phyloP scores from a whole-genome alignment of 805 yeast species.

The Wickerhamiella nectarea region DNA sequence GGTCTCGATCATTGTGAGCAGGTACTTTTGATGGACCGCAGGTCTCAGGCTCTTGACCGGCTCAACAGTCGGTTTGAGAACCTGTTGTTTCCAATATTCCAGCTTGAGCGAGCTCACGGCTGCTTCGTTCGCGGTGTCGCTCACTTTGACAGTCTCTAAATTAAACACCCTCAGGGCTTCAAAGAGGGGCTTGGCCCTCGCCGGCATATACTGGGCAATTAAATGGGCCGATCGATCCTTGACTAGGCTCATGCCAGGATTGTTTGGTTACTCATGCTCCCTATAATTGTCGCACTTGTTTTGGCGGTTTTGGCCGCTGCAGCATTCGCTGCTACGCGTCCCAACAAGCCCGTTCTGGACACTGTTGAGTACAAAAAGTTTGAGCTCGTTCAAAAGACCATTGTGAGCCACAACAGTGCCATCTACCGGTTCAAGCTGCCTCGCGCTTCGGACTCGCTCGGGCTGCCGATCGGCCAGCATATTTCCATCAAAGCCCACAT shows the following conservation, averaged over 20 bases:
- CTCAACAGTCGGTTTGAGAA: conserved; percentile 29
- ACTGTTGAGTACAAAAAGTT: conserved; percentile 58
- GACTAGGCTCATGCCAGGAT: conserved; percentile 30
- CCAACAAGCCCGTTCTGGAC: conserved; percentile 36
- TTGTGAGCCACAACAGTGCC: conserved; percentile 68
- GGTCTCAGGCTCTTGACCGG: conserved; percentile 16
- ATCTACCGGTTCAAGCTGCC: conserved; percentile 73
- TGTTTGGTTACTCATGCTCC: not conserved
- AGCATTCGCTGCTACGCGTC: not conserved
- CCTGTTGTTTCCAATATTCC: conserved; percentile 59
- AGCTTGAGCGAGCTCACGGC: conserved; percentile 36
- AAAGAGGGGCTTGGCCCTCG: conserved; percentile 41
- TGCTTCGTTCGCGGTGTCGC: conserved; percentile 29
- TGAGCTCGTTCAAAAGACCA: conserved; percentile 64
- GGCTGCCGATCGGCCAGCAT: conserved; percentile 91
- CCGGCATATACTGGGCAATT: conserved; percentile 55
- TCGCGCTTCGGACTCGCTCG: conserved; percentile 54
- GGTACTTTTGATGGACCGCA: conserved; percentile 38
- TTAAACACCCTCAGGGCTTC: conserved; percentile 54
- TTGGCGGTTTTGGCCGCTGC: not conserved
- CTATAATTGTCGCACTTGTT: not conserved
- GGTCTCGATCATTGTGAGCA: conserved; percentile 48
- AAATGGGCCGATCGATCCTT: conserved; percentile 52
- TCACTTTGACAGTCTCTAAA: conserved; percentile 44
- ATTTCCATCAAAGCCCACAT: conserved; percentile 64